A percentile compares a stretch with the other conserved stretches of the same genome.
phyloP scores from a whole-genome alignment of 2,329 filamentous ascomycete species.

The Colletotrichum brevisporum region DNA sequence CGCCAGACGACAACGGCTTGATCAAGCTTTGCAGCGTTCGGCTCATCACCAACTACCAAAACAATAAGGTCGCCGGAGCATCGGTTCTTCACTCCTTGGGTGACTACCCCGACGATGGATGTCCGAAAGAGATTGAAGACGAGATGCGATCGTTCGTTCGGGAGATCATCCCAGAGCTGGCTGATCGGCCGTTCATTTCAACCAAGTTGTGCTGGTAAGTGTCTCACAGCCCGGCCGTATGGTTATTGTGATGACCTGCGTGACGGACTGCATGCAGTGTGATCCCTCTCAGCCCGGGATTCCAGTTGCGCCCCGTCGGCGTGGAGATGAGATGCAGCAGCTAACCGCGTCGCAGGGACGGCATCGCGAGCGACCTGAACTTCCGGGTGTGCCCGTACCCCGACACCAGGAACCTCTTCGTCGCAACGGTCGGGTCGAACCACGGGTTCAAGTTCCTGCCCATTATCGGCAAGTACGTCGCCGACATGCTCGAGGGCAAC shows the following conservation, averaged over 20 bases:
- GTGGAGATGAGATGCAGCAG: too few species aligned
- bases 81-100: conserved; percentile 43
- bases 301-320: neutral
- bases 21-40: conserved; percentile 70
- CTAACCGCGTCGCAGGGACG: conserved; percentile 45
- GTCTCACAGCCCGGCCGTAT: neutral
- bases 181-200: conserved; percentile 61
- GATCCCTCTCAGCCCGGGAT: too few species aligned
- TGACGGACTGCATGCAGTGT: too few species aligned
- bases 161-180: conserved; percentile 64
- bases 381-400: conserved; percentile 43
- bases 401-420: conserved; percentile 54
- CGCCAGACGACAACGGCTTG: conserved; percentile 61
- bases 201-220: conserved; percentile 69
- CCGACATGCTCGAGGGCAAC: conserved; percentile 59
- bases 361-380: conserved; percentile 49
- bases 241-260: too few species aligned
- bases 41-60: conserved; percentile 63
- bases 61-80: conserved; percentile 40
- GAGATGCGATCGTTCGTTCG: conserved; percentile 65
- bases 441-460: conserved; percentile 69
- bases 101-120: conserved; percentile 50
- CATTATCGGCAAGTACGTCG: conserved; percentile 65
- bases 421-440: conserved; percentile 67
- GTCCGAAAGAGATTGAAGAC: conserved; percentile 65